A percentile compares a stretch with the other conserved stretches of the same genome.
Evolutionary conservation across 495 filamentous ascomycete genomes (phyloP).

Genomic region (Lasiosphaeriaceae sp.): DNA sequence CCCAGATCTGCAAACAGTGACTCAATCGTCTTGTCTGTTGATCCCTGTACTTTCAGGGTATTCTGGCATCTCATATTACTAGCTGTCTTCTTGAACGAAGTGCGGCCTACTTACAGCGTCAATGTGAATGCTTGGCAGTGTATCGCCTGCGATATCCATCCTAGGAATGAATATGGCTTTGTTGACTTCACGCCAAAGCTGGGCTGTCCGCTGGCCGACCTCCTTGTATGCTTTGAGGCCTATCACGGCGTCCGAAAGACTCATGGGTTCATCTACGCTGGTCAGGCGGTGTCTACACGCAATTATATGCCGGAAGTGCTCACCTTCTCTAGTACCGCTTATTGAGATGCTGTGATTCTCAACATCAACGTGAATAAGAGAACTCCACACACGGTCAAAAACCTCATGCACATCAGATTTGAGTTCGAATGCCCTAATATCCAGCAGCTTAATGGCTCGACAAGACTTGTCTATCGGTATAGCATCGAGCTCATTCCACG

Average conservation of each 20-base stretch:
- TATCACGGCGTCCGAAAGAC: slow-evolving; percentile 42
- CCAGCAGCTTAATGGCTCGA: slow-evolving; percentile 44
- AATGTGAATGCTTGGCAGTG: slow-evolving; percentile 31
- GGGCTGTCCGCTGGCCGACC: slow-evolving; percentile 44
- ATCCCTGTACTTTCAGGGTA: slow-evolving; percentile 26
- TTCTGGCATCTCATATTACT: slow-evolving; percentile 29
- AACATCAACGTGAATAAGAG: slow-evolving; percentile 53
- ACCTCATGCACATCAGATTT: slow-evolving; percentile 55
- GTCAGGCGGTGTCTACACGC: neutral
- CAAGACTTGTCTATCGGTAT: slow-evolving; percentile 44
- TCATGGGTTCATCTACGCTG: slow-evolving; percentile 42
- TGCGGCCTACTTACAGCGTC: slow-evolving; percentile 35
- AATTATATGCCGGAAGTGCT: neutral
- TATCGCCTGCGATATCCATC: slow-evolving; percentile 31
- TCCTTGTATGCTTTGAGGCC: slow-evolving; percentile 50
- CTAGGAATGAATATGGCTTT: slow-evolving; percentile 47
- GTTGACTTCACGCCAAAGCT: slow-evolving; percentile 51
- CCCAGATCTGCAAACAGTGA: slow-evolving; percentile 57
- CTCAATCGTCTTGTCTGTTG: slow-evolving; percentile 36
- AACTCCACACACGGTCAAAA: slow-evolving; percentile 52
- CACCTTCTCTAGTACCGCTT: slow-evolving; percentile 39
- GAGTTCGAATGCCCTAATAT: slow-evolving; percentile 49
- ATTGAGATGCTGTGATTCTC: slow-evolving; percentile 47
- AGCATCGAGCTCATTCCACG: slow-evolving; percentile 41
- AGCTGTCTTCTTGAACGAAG: neutral